Conservation (phyloP, 768 basidiomycete genomes). For the Hysterangium stoloniferum region DNA sequence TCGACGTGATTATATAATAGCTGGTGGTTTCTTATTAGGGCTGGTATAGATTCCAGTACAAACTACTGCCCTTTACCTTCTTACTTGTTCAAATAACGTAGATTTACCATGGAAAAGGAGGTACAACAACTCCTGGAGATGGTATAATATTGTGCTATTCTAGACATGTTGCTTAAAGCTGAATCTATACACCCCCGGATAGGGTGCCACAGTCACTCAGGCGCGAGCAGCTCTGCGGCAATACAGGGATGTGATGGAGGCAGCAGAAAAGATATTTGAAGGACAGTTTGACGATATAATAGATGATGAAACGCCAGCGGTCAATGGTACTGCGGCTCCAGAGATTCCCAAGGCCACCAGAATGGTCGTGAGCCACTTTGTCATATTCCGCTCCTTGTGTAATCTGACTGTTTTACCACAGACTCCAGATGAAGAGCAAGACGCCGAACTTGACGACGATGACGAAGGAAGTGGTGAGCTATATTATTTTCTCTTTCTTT, state of each 20-base stretch:
- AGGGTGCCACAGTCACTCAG: constrained; percentile 81
- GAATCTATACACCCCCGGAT: constrained; percentile 11
- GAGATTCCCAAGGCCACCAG: constrained; percentile 13
- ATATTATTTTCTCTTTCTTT: not conserved
- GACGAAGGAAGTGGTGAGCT: constrained; percentile 36
- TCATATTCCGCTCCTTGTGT: constrained; percentile 17
- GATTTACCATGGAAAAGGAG: constrained; percentile 49
- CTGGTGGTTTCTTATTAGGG: too few relatives aligned
- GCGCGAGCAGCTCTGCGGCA: constrained; percentile 76
- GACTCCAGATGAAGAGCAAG: constrained; percentile 52
- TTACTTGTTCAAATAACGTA: too few relatives aligned
- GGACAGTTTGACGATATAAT: constrained; percentile 74
- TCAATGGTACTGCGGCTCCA: constrained; percentile 10
- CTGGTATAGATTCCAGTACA: too few relatives aligned
- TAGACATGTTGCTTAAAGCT: constrained; percentile 1
- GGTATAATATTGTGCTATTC: constrained; percentile 25
- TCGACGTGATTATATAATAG: too few relatives aligned
- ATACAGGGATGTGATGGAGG: constrained; percentile 86
- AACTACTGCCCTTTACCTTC: too few relatives aligned
- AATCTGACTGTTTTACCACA: constrained; percentile 31
- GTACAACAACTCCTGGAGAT: constrained; percentile 58
- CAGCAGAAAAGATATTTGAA: constrained; percentile 78
- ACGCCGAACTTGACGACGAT: constrained; percentile 26
- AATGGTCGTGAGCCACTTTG: constrained; percentile 20
- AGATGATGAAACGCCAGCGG: constrained; percentile 19